phyloP scores from a whole-genome alignment of 805 yeast species.

The Hanseniaspora singularis region DNA sequence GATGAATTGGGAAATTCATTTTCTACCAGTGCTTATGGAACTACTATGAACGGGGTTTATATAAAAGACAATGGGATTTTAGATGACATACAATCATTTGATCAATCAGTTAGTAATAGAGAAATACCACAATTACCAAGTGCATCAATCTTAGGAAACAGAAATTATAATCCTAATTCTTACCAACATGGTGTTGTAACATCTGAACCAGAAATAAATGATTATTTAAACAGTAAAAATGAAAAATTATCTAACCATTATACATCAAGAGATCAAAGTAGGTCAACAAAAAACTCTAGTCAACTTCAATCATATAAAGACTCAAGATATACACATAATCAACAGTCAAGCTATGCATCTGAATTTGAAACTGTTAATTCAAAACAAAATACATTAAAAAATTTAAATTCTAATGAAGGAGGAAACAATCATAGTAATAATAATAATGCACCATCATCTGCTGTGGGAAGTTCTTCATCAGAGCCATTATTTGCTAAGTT shows the following conservation, averaged over 20 bases:
- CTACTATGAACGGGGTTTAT: neutral
- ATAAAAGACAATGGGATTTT: neutral
- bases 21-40: neutral
- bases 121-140: slow-evolving; percentile 28
- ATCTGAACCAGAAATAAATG: slow-evolving; percentile 9
- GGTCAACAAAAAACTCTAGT: neutral
- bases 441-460: neutral
- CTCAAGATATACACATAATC: neutral
- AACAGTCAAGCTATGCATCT: neutral
- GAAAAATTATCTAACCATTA: neutral
- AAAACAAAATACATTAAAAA: neutral
- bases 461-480: slow-evolving; percentile 1
- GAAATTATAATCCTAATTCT: neutral
- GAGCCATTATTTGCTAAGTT: slow-evolving; percentile 29
- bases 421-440: too few relatives aligned
- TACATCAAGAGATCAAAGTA: too few relatives aligned
- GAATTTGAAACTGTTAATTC: neutral
- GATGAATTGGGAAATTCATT: slow-evolving; percentile 13
- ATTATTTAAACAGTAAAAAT: neutral
- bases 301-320: neutral
- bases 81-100: slow-evolving; percentile 19
- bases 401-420: too few relatives aligned
- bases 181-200: slow-evolving; percentile 7
- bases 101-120: slow-evolving; percentile 24
- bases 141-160: slow-evolving; percentile 16